A percentile compares a stretch with the other conserved stretches of the same genome.
These are phyloP conservation scores for Thalassiosira hispida DNA, from an alignment of 352 stramenopile genomes.

Conservation along the genomic window DNA sequence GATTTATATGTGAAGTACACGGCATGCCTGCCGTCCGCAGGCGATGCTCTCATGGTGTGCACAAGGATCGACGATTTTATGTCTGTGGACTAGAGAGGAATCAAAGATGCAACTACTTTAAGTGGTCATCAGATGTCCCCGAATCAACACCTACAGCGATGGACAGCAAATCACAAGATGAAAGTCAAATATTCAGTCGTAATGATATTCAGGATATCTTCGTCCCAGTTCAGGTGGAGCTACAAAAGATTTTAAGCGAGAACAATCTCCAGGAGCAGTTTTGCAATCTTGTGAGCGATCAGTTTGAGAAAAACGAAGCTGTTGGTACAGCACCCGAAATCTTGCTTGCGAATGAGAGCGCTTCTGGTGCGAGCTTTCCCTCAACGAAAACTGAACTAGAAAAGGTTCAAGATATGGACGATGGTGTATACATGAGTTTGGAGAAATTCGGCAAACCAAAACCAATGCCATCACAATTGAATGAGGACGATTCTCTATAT, in stretches of 20 bases:
- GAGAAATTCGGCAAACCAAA: conserved; percentile 64
- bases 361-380: conserved; percentile 18
- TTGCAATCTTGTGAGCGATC: conserved; percentile 39
- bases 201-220: conserved; percentile 36
- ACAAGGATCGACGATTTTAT: conserved; percentile 85
- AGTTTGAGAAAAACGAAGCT: conserved; percentile 55
- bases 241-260: conserved; percentile 50
- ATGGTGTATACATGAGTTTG: conserved; percentile 63
- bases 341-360: background rate
- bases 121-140: conserved; percentile 68
- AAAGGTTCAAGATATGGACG: conserved; percentile 57
- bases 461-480: conserved; percentile 19
- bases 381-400: conserved; percentile 51
- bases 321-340: conserved; percentile 4
- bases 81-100: conserved; percentile 80
- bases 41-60: conserved; percentile 69
- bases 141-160: background rate
- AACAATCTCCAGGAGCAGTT: conserved; percentile 46
- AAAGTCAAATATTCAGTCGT: conserved; percentile 17
- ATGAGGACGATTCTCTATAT: conserved; percentile 28
- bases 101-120: conserved; percentile 78
- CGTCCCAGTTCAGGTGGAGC: conserved; percentile 35
- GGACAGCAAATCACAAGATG: conserved; percentile 21
- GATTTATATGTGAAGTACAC: conserved; percentile 77
- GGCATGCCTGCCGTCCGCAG: conserved; percentile 76